phyloP scores from a whole-genome alignment of 2,329 filamentous ascomycete species.

The Raffaelea ambrosiae region DNA sequence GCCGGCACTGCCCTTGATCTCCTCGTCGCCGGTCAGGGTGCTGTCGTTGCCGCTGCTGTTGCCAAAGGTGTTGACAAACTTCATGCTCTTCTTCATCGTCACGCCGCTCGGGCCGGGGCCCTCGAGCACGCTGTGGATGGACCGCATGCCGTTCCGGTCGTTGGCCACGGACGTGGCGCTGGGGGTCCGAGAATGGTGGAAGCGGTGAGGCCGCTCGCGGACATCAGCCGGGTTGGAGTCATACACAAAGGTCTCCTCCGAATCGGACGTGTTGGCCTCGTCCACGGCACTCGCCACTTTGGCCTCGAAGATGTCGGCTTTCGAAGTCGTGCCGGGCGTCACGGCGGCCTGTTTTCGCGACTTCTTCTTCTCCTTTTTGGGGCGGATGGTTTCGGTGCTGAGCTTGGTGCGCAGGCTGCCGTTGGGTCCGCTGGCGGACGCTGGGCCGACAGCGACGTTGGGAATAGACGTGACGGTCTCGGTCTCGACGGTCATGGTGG shows the following conservation, averaged over 20 bases:
- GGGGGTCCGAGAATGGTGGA: constrained; percentile 76
- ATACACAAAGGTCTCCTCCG: constrained; percentile 97
- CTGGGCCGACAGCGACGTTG: constrained; percentile 63
- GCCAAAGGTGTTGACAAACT: constrained; percentile 82
- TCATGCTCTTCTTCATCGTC: constrained; percentile 85
- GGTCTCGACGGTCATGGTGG: constrained; percentile 95
- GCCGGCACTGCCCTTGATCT: constrained; percentile 50
- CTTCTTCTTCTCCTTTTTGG: constrained; percentile 88
- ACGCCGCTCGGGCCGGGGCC: constrained; percentile 30
- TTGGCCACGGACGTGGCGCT: constrained; percentile 80
- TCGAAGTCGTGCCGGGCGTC: constrained; percentile 71
- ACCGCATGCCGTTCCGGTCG: constrained; percentile 51
- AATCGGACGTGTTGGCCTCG: constrained; percentile 92
- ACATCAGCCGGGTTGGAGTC: constrained; percentile 84
- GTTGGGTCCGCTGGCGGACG: constrained; percentile 54
- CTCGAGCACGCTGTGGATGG: constrained; percentile 61
- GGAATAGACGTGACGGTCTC: constrained; percentile 90
- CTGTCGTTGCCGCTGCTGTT: constrained; percentile 45
- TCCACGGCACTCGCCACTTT: constrained; percentile 95
- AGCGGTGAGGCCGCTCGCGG: constrained; percentile 58
- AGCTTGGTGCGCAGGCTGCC: constrained; percentile 77
- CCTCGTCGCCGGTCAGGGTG: constrained; percentile 55
- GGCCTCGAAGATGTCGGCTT: constrained; percentile 96
- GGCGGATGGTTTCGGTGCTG: constrained; percentile 92
- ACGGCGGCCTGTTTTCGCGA: constrained; percentile 66